Conservation (phyloP, 192 early-diverging fungal species). For the Diversispora epigaea region DNA sequence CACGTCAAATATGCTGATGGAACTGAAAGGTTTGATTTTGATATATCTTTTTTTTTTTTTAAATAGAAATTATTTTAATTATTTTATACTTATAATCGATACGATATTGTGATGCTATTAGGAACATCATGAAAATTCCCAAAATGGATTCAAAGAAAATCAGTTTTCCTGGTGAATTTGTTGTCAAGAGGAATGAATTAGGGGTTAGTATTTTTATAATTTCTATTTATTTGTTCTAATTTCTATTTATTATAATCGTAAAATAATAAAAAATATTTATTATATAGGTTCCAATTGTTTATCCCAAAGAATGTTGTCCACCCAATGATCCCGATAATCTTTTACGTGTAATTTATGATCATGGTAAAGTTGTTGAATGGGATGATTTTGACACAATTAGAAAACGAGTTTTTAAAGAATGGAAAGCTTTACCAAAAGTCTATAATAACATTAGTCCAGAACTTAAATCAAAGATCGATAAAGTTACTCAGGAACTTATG, state of each 20-base stretch:
- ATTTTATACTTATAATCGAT: not conserved
- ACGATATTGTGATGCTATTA: constrained; percentile 26
- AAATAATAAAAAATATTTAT: not conserved
- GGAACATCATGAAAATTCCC: constrained; percentile 88
- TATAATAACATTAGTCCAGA: constrained; percentile 43
- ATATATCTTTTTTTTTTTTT: not conserved
- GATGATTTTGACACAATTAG: constrained; percentile 62
- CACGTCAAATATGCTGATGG: constrained; percentile 70
- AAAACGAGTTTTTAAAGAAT: constrained; percentile 54
- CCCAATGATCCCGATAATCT: constrained; percentile 43
- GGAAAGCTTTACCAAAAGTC: constrained; percentile 52
- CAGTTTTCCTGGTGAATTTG: constrained; percentile 73
- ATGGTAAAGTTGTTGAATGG: constrained; percentile 56
- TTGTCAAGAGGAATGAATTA: constrained; percentile 45
- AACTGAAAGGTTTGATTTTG: constrained; percentile 42
- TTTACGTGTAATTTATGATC: constrained; percentile 65
- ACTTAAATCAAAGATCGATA: constrained; percentile 34
- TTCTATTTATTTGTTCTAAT: constrained; percentile 7
- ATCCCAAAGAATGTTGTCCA: constrained; percentile 38
- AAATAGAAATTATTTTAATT: not conserved
- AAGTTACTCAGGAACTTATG: constrained; percentile 16
- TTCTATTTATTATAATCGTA: not conserved
- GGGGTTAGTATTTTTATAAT: constrained; percentile 29
- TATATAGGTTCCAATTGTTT: constrained; percentile 44
- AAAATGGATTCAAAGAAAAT: constrained; percentile 69